Evolutionary conservation across 108 stramenopile genomes (phyloP).

Genomic region (Pseudonitzschia delicatissima): DNA sequence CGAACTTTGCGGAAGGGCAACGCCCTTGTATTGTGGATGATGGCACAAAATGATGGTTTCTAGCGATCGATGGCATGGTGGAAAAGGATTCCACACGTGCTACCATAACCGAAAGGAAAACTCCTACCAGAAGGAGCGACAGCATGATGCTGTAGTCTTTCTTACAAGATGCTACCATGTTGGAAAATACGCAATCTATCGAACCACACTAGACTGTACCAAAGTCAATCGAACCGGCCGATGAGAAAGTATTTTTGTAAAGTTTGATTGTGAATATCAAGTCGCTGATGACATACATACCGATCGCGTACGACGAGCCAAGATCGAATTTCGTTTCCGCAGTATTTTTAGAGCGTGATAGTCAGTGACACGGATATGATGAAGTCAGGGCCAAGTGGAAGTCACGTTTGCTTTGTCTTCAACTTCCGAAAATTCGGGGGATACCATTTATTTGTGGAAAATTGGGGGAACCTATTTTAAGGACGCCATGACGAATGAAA

Average conservation of each 20-base stretch:
- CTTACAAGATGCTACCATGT: not conserved
- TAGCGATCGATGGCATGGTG: not conserved
- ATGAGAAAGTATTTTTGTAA: no score
- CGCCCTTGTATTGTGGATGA: not conserved
- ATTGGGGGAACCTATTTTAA: no score
- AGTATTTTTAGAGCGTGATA: not conserved
- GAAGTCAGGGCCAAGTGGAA: not conserved
- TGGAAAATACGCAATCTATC: not conserved
- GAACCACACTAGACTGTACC: no score
- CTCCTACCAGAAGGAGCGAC: not conserved
- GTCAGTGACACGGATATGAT: not conserved
- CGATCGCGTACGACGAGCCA: no score
- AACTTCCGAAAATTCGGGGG: constrained; percentile 3
- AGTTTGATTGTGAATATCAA: no score
- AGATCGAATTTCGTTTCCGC: not conserved
- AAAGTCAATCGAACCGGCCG: no score
- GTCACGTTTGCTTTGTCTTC: constrained; percentile 1
- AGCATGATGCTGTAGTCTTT: not conserved
- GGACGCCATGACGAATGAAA: no score
- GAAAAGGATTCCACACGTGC: constrained; percentile 3
- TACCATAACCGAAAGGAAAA: not conserved
- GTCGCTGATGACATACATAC: no score
- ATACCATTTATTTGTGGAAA: no score
- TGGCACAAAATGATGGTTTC: not conserved
- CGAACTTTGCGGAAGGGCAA: not conserved